Conservation (phyloP, 176 grass and related monocot genomes). For the Coix lacrymajobi region DNA sequence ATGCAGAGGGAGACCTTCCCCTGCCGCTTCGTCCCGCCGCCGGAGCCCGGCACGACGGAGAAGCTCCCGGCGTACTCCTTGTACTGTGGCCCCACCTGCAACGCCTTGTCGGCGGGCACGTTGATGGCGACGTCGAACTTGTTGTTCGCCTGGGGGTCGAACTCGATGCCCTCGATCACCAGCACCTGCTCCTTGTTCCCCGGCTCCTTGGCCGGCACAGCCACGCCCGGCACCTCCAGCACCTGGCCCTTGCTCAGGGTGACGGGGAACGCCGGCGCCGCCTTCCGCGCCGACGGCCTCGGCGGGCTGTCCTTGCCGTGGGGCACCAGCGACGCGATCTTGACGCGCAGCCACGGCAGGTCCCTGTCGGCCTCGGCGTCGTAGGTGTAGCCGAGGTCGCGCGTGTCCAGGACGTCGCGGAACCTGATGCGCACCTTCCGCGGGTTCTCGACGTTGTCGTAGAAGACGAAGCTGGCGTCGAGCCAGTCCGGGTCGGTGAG, state of each 20-base stretch:
- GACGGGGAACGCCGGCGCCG: background rate
- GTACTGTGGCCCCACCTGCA: too few species aligned
- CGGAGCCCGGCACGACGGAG: too few species aligned
- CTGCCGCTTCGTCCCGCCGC: too few species aligned
- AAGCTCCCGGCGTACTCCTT: too few species aligned
- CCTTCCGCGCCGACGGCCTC: background rate
- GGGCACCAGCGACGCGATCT: background rate
- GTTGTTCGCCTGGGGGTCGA: background rate
- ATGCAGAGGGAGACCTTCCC: too few species aligned
- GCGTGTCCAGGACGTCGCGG: background rate
- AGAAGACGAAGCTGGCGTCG: background rate
- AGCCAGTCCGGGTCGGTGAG: background rate
- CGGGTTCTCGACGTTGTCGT: background rate
- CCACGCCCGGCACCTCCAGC: background rate
- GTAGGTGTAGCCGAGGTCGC: background rate
- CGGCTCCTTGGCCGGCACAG: background rate
- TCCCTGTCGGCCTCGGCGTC: background rate
- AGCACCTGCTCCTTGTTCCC: background rate
- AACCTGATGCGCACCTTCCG: background rate
- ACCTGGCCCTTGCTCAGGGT: background rate
- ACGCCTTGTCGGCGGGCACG: too few species aligned
- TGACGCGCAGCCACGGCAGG: background rate
- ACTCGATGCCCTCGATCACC: background rate
- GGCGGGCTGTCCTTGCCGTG: background rate
- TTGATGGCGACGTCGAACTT: constrained; percentile 9